Conservation (phyloP, 1,284 basidiomycete genomes). For the Takashimella koratensis region DNA sequence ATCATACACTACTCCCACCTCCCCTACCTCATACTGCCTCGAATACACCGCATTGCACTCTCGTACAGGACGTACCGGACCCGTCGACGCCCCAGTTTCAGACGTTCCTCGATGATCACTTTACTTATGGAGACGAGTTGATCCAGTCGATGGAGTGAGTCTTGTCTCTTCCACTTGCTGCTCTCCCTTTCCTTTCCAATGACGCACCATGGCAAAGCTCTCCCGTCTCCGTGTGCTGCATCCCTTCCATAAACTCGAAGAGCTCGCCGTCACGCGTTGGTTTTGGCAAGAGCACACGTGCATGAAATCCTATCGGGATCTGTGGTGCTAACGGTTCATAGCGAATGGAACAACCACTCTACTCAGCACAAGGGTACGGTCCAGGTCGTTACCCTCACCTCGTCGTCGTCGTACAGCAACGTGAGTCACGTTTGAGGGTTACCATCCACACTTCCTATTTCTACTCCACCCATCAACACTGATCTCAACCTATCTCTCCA, state of each 20-base stretch:
- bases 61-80: conserved; percentile 31
- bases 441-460: neutral
- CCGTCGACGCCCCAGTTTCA: conserved; percentile 22
- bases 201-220: no score
- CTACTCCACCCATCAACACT: neutral
- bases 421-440: conserved; percentile 1
- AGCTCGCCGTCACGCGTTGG: no score
- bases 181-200: no score
- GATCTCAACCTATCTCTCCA: neutral
- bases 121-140: conserved; percentile 25
- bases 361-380: conserved; percentile 24
- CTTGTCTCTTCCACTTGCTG: no score
- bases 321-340: no score
- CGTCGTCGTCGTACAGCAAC: conserved; percentile 7
- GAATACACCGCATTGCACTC: no score
- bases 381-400: conserved; percentile 23
- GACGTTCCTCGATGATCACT: conserved; percentile 31
- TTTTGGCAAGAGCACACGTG: no score
- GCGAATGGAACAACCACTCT: conserved; percentile 31
- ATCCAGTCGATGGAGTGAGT: conserved; percentile 32
- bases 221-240: no score
- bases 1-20: no score
- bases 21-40: no score
- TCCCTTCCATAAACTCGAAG: no score
- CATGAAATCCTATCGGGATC: no score